A percentile compares a stretch with the other conserved stretches of the same genome.
Conservation (phyloP, 257 asterid genomes). For the Scutellaria minor region DNA sequence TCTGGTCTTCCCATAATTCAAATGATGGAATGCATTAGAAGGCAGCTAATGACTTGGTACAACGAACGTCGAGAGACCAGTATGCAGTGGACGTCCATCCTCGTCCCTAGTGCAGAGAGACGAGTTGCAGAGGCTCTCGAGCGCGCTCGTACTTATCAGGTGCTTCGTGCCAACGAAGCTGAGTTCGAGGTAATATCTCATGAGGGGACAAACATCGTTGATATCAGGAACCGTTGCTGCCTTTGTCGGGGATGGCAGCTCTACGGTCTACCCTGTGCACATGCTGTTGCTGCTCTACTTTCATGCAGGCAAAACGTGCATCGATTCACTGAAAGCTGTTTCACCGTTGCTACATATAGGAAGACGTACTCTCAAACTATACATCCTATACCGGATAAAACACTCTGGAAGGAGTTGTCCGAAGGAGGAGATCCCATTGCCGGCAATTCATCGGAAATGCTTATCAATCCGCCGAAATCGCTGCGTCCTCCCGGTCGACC, state of each 20-base stretch:
- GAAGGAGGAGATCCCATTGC: constrained; percentile 68
- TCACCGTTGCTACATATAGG: constrained; percentile 81
- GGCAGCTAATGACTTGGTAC: constrained; percentile 97
- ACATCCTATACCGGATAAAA: constrained; percentile 89
- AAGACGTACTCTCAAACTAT: constrained; percentile 90
- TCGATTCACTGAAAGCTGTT: constrained; percentile 90
- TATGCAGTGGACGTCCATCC: constrained; percentile 96
- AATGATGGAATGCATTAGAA: constrained; percentile 93
- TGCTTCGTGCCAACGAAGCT: constrained; percentile 94
- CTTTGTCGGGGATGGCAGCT: constrained; percentile 93
- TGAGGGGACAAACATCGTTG: constrained; percentile 89
- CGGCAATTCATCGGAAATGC: constrained; percentile 42
- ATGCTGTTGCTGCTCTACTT: constrained; percentile 93
- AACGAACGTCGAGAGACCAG: constrained; percentile 90
- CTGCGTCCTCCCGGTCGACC: constrained; percentile 86
- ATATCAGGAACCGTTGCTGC: constrained; percentile 76
- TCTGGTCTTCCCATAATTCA: constrained; percentile 88
- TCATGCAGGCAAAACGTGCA: constrained; percentile 93
- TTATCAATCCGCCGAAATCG: constrained; percentile 82
- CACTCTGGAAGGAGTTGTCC: constrained; percentile 72
- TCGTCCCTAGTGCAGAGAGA: constrained; percentile 85
- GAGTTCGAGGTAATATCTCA: constrained; percentile 94
- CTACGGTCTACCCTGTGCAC: constrained; percentile 95
- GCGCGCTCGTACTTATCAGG: constrained; percentile 86
- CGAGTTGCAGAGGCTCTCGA: constrained; percentile 91